Evolutionary conservation across 2,329 filamentous ascomycete genomes (phyloP), one percentile per base, ranked within the genome.

Genomic region (Berkeleyomyces rouxiae): DNA sequence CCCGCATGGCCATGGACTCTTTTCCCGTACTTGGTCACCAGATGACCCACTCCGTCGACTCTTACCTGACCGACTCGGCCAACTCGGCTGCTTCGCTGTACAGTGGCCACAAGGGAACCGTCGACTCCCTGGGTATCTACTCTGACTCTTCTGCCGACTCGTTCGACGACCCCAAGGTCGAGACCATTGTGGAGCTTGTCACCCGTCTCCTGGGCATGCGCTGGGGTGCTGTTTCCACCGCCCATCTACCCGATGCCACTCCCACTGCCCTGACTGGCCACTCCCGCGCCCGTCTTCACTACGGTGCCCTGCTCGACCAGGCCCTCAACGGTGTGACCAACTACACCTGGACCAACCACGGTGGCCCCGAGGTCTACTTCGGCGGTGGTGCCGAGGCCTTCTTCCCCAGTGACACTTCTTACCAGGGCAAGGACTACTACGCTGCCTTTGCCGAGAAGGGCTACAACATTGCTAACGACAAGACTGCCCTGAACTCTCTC

Each of bases 21-120:
- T 93, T 93, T 74, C 88, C 89, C 2, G 81, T 91, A n/a, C 71
- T 92, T 9, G 89, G 89, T 23, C 89, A 95, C 72, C 88, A 92
- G 74, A 92, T 93, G 85, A 91, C 88, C 9, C 88, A 92, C 74
- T 91, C 87, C 1, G 82, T 93, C 70, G 88, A 92, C 74, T 84
- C 79, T 59, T 92, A 88, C 78, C 92, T 93, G 70, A 93, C 88
- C 44, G 88, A 93, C 72, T 89, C 85, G 65, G 89, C 89, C 73
- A 93, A 93, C 75, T 90, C 86, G 4, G 88, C 88, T 3, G 88
- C 86, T 51, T 87, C 88, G 13, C 77, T 93, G 16, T 93, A 92
- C 75, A 84, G 82, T 33, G 89, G 89, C 42, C 88, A 93, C 77
- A 93, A 93, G 79, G 86, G 82, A 69, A 87, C 83, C 0, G 88